phyloP scores from a whole-genome alignment of 805 yeast species.

The Priceomyces medius region DNA sequence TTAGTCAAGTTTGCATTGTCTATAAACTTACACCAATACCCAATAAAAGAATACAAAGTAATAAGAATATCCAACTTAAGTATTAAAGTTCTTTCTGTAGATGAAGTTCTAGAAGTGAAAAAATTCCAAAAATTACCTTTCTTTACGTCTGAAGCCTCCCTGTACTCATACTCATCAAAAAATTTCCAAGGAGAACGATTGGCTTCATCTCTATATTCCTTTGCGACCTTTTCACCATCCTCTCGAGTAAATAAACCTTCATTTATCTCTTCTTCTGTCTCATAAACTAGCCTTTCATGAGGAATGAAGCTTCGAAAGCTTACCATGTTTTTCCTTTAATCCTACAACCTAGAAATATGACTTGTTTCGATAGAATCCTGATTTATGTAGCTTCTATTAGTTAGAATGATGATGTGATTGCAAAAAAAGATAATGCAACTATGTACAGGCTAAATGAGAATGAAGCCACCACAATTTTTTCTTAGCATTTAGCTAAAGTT shows the following conservation, averaged over 20 bases:
- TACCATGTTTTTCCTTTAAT: no score
- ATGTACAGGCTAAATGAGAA: neutral
- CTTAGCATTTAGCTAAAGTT: no score
- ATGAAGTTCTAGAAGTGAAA: constrained; percentile 49
- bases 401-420: neutral
- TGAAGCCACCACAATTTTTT: neutral
- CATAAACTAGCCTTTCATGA: constrained; percentile 1
- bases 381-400: no score
- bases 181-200: constrained; percentile 35
- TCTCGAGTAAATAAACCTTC: constrained; percentile 26
- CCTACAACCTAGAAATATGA: no score
- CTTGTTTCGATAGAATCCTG: no score
- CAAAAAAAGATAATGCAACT: neutral
- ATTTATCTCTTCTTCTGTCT: constrained; percentile 1
- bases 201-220: constrained; percentile 31
- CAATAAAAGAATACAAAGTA: constrained; percentile 32
- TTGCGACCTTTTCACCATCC: constrained; percentile 12
- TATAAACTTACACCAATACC: constrained; percentile 67
- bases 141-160: constrained; percentile 33
- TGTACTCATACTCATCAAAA: constrained; percentile 60
- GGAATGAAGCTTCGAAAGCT: neutral
- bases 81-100: constrained; percentile 27
- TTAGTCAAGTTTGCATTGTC: constrained; percentile 61
- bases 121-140: constrained; percentile 41
- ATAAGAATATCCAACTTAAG: constrained; percentile 32